Conservation (phyloP, 2,329 filamentous ascomycete species). For the Fulvia fulva region DNA sequence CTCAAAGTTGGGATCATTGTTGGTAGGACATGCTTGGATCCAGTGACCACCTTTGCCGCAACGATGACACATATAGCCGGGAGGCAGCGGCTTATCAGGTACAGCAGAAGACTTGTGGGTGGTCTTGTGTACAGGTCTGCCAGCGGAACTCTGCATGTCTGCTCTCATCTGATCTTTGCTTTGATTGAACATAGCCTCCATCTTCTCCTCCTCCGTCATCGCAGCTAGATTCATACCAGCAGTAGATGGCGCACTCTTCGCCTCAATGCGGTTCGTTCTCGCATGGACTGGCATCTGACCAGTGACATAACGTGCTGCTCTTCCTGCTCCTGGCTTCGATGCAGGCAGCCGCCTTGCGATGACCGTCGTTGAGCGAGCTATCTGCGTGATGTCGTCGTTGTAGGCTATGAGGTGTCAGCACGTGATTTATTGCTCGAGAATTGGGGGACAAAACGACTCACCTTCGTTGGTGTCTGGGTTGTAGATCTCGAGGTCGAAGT, state of each 20-base stretch:
- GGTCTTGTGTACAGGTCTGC: conserved; percentile 50
- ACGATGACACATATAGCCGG: conserved; percentile 92
- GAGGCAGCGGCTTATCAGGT: conserved; percentile 87
- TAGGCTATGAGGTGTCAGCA: conserved; percentile 63
- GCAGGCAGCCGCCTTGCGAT: conserved; percentile 84
- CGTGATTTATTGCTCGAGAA: neutral
- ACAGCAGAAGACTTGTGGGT: conserved; percentile 66
- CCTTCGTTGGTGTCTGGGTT: conserved; percentile 88
- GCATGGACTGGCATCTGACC: conserved; percentile 91
- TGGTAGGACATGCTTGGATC: conserved; percentile 98
- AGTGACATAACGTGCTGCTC: conserved; percentile 90
- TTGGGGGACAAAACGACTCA: conserved; percentile 47
- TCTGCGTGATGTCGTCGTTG: conserved; percentile 96
- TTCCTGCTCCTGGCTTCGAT: conserved; percentile 76
- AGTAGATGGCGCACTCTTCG: conserved; percentile 40
- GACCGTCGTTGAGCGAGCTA: conserved; percentile 89
- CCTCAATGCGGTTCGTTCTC: conserved; percentile 69
- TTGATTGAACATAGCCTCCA: conserved; percentile 85
- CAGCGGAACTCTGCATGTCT: conserved; percentile 88
- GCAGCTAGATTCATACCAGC: conserved; percentile 60
- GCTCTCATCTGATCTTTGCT: conserved; percentile 90
- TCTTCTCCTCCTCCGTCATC: conserved; percentile 89
- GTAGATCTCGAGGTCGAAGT: conserved; percentile 94
- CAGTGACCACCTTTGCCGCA: conserved; percentile 96
- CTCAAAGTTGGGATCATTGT: conserved; percentile 94